phyloP scores from a whole-genome alignment of 441 rosid species.

The Brassica hybrid region DNA sequence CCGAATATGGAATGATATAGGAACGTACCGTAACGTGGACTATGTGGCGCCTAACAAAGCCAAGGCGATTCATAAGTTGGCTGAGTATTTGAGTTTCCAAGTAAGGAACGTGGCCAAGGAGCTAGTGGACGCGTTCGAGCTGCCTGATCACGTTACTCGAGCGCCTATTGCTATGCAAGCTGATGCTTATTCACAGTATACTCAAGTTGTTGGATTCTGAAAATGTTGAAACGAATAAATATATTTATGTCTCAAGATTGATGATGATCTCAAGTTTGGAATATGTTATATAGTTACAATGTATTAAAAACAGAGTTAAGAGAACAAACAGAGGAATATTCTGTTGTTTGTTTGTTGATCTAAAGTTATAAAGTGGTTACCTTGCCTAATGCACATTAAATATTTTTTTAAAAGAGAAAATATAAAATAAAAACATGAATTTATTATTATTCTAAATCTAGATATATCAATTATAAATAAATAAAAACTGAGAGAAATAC shows the following conservation, averaged over 20 bases:
- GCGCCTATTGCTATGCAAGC: slow-evolving; percentile 96
- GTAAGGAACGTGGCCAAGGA: slow-evolving; percentile 82
- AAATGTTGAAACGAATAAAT: not conserved
- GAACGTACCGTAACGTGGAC: slow-evolving; percentile 85
- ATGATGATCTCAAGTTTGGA: slow-evolving; percentile 17
- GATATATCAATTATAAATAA: not conserved
- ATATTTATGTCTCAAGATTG: slow-evolving; percentile 36
- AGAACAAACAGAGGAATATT: not conserved
- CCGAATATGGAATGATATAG: slow-evolving; percentile 88
- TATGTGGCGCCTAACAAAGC: slow-evolving; percentile 97
- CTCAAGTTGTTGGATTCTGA: slow-evolving; percentile 77
- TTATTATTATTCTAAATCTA: not conserved
- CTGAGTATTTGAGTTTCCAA: slow-evolving; percentile 88
- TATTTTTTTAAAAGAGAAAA: not conserved
- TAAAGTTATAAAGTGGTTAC: not conserved
- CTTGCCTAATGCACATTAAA: not conserved
- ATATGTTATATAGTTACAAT: not conserved
- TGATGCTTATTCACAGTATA: slow-evolving; percentile 90
- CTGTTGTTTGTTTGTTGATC: not conserved
- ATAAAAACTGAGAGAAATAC: not conserved
- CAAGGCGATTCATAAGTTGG: slow-evolving; percentile 94
- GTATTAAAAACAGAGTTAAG: not conserved
- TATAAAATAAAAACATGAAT: not conserved
- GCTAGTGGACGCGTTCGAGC: slow-evolving; percentile 81
- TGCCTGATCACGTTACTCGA: slow-evolving; percentile 77